Evolutionary conservation across 2,329 filamentous ascomycete genomes (phyloP), one percentile per base, ranked within the genome.

Genomic region (Ambrosiella cleistominuta): DNA sequence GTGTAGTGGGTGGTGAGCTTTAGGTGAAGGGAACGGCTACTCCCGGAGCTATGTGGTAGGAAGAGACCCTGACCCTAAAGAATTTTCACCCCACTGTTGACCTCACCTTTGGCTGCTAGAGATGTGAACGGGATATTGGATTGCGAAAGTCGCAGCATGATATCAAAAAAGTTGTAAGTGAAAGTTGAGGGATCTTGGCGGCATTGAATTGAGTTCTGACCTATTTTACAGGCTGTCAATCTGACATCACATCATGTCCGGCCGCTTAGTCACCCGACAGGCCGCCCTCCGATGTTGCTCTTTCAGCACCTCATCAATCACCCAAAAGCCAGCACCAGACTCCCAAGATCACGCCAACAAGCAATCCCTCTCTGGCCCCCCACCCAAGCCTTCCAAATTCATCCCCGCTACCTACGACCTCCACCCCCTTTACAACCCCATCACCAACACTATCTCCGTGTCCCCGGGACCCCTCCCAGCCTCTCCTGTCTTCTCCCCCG

Each of bases 401-500:
- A 60, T 49, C 2, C 55, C 58, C n/a, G 17, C 50, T 6, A 57
- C 58, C 5, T 60, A 54, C 13, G 59, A 60, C 15, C 51, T 52
- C 1, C 55, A 57, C 3, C 55, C 59, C 2, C 19, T 17, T 52
- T 63, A 79, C 50, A 64, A 78, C 45, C 17, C 65, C 0, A 63
- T 68, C 1, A 65, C 63, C 1, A 76, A 76, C 62, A 74, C 70
- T 0, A 66, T 81, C 55, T 79, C 77, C 0, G 66, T 69, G 0
- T 67, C 67, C 0, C 76, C 77, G 1, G 35, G 15, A 7, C 61
- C 68, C 1, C 66, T 81, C 1, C 78, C 78, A 0, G 66, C 78
- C 7, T 81, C 78, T 1, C 78, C 78, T 1, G 57, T 81, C 11
- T 74, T 80, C 66, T 71, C 81, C 69, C 70, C 74, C 3, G 63